A percentile compares a stretch with the other conserved stretches of the same genome.
Evolutionary conservation across 2,329 filamentous ascomycete genomes (phyloP).

Genomic region (Ophiostoma sp.): DNA sequence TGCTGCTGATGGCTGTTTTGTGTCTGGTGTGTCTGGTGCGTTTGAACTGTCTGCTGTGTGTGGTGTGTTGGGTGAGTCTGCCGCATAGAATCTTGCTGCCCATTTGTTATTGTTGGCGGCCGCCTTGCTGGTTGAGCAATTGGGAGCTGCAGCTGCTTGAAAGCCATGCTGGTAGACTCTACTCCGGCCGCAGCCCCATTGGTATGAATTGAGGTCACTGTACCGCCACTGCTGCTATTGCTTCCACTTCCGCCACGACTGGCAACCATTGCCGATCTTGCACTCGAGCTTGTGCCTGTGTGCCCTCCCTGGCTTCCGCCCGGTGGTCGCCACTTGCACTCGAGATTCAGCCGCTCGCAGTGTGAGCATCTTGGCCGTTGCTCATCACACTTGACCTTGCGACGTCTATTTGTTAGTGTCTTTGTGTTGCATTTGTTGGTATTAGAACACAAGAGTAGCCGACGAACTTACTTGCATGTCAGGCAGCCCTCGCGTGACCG

Average conservation of each 20-base stretch:
- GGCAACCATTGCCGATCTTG: not conserved
- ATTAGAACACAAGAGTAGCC: not conserved
- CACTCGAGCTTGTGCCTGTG: not conserved
- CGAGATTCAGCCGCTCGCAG: constrained; percentile 49
- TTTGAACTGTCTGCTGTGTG: not conserved
- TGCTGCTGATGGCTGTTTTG: not conserved
- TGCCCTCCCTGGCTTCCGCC: constrained; percentile 5
- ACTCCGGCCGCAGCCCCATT: not conserved
- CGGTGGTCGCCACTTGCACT: constrained; percentile 45
- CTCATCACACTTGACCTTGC: constrained; percentile 51
- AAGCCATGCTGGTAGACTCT: constrained; percentile 5
- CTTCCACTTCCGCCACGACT: not conserved
- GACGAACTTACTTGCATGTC: constrained; percentile 41
- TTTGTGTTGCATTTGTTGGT: not conserved
- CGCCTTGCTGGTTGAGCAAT: not conserved
- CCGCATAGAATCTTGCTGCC: not conserved
- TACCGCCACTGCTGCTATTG: constrained; percentile 2
- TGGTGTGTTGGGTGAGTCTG: not conserved
- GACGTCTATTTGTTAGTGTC: constrained; percentile 35
- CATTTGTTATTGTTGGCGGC: not conserved
- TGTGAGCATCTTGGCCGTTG: constrained; percentile 48
- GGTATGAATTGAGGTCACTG: not conserved
- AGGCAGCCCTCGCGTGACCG: constrained; percentile 39
- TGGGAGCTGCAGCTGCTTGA: constrained; percentile 7
- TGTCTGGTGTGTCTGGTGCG: not conserved